These are phyloP conservation scores for Kregervanrija pseudodelftensis DNA, from an alignment of 805 yeast genomes.

Conservation along the genomic window DNA sequence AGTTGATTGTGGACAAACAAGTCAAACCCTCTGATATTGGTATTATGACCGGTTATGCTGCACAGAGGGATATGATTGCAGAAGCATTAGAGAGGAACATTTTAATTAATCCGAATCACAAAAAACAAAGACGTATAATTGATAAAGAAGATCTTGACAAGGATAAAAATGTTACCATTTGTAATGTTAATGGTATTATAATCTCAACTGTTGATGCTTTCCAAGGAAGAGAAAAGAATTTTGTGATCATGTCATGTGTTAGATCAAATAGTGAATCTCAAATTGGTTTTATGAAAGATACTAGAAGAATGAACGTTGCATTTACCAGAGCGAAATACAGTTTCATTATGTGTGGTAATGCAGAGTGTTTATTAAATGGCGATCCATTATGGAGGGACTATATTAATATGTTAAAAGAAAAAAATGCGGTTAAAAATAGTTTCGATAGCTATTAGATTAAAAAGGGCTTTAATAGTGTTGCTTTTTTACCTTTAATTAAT, in stretches of 20 bases:
- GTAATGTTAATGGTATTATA: slow-evolving; percentile 37
- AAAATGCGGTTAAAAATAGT: slow-evolving; percentile 10
- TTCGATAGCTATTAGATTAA: slow-evolving; percentile 8
- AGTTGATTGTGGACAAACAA: slow-evolving; percentile 46
- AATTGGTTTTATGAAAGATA: slow-evolving; percentile 58
- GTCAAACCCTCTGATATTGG: slow-evolving; percentile 48
- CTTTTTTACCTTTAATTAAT: too few relatives aligned
- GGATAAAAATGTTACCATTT: slow-evolving; percentile 37
- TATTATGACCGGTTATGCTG: slow-evolving; percentile 69
- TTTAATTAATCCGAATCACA: slow-evolving; percentile 47
- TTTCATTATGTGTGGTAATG: slow-evolving; percentile 55
- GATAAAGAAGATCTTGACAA: slow-evolving; percentile 55
- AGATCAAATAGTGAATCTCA: slow-evolving; percentile 50
- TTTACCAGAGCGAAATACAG: slow-evolving; percentile 64
- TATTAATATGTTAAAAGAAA: slow-evolving; percentile 32
- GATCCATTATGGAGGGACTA: slow-evolving; percentile 45
- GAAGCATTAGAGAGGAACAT: slow-evolving; percentile 40
- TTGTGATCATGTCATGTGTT: slow-evolving; percentile 71
- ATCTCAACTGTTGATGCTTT: slow-evolving; percentile 77
- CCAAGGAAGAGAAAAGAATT: slow-evolving; percentile 86
- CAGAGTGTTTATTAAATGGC: slow-evolving; percentile 39
- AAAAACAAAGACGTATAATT: slow-evolving; percentile 41
- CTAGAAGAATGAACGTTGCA: slow-evolving; percentile 63
- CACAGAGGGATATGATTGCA: slow-evolving; percentile 61
- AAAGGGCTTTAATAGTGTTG: too few relatives aligned